A percentile compares a stretch with the other conserved stretches of the same genome.
phyloP scores from a whole-genome alignment of 208 protist genomes.

The Naegleria fowleri region DNA sequence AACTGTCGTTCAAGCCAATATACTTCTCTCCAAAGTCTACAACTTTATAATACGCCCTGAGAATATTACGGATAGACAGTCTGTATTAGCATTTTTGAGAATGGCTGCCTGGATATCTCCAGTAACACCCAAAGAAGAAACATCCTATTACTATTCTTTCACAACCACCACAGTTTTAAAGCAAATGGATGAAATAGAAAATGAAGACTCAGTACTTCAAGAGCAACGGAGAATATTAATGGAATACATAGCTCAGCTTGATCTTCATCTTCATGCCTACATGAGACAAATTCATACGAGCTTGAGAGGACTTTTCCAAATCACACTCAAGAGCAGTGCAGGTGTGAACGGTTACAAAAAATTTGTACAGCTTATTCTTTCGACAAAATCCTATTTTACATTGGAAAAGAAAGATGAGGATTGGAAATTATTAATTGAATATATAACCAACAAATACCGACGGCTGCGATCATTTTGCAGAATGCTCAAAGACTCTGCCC shows the following conservation, averaged over 20 bases:
- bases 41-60: not conserved
- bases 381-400: not conserved
- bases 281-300: not conserved
- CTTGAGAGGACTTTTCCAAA: not conserved
- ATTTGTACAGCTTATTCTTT: not conserved
- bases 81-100: not conserved
- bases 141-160: not conserved
- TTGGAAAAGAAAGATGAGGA: not conserved
- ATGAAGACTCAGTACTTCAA: not conserved
- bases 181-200: constrained; percentile 11
- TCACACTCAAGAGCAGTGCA: not conserved
- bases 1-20: not conserved
- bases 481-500: constrained; percentile 1
- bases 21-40: not conserved
- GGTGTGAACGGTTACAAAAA: not conserved
- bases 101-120: not conserved
- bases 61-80: not conserved
- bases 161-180: not conserved
- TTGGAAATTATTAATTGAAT: constrained; percentile 10
- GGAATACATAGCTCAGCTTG: not conserved
- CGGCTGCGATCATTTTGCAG: constrained; percentile 6
- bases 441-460: constrained; percentile 7
- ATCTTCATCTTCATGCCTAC: not conserved
- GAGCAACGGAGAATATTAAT: constrained; percentile 10
- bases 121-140: not conserved